These are phyloP conservation scores for Paramecium bursaria DNA, from an alignment of 73 alveolate species.

Conservation along the genomic window DNA sequence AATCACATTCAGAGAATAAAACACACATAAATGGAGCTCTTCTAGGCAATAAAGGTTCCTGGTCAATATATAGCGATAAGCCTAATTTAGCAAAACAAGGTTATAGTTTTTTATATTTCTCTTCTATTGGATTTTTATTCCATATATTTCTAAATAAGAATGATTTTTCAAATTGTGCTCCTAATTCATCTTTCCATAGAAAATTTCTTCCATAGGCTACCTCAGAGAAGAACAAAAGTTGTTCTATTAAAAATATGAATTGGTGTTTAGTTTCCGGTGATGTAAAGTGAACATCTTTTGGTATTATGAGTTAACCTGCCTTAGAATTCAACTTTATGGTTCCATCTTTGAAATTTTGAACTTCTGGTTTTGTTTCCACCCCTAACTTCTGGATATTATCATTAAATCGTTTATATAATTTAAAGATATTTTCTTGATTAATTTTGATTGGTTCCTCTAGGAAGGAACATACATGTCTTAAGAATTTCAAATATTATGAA, in stretches of 20 bases:
- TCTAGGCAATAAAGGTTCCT: conserved; percentile 33
- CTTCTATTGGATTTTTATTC: conserved; percentile 27
- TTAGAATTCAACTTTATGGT: conserved; percentile 26
- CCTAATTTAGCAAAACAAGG: conserved; percentile 61
- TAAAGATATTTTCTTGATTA: conserved; percentile 61
- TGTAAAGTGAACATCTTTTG: not conserved
- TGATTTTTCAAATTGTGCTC: conserved; percentile 58
- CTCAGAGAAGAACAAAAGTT: conserved; percentile 29
- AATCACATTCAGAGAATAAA: conserved; percentile 13
- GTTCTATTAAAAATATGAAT: conserved; percentile 24
- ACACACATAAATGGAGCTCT: conserved; percentile 43
- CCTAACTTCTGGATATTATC: conserved; percentile 8
- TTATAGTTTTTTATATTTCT: conserved; percentile 13
- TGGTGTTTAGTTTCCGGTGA: not conserved
- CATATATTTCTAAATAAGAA: conserved; percentile 53
- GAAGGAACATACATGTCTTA: conserved; percentile 59
- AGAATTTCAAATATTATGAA: conserved; percentile 57
- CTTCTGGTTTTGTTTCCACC: conserved; percentile 60
- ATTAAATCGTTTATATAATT: conserved; percentile 16
- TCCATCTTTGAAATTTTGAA: conserved; percentile 27
- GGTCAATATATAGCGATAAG: conserved; percentile 35
- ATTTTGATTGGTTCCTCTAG: conserved; percentile 32
- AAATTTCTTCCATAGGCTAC: conserved; percentile 54
- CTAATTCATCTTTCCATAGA: conserved; percentile 48
- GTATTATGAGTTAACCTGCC: conserved; percentile 38